Base-by-base conservation (phyloP, 345 rosid species). In the Cochlearia excelsa region DNA sequence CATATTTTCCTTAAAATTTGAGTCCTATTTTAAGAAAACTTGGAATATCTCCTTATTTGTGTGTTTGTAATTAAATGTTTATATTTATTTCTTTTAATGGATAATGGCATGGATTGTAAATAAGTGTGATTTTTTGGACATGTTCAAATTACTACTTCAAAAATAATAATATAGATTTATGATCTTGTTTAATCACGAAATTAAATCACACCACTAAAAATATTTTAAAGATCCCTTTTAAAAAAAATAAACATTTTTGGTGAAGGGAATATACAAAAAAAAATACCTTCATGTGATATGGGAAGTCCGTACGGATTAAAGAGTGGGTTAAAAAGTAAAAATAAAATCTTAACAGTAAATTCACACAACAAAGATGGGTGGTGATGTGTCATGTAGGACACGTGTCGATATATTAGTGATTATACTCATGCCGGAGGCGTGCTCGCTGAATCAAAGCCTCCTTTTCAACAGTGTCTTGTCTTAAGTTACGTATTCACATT, bases 401-500 rank as follows among this genome's bases (percentile, higher is more conserved):
- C 69, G 74, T 70, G 74, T 70, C 69, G 65, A 70, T 0, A 3
- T 46, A 38, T 57, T 1, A 31, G 51, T 63, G 65, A 6, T 30
- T n/a, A n/a, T 26, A 57, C 55, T 35, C 56, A n/a, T 51, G 49
- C 51, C 40, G 50, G 54, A 70, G 8, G 51, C 74, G 74, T 70
- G 69, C 26, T 57, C 54, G 42, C 65, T 63, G 59, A 23, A 45
- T 59, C 49, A 43, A 55, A 63, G 49, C 59, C 48, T 57, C 48
- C 54, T 55, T 62, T 61, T 42, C 26, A 44, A 70, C 65, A 70
- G 65, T 63, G 59, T 35, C 69, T 63, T 63, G 60, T 57, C 74
- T 30, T 16, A 16, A 16, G 23, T 16, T 16, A 16, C 23, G 23
- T 16, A 16, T 16, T 16, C 23, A 16, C 23, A 16, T 16, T 16